These are phyloP conservation scores for Lepiota brunneoincarnata DNA, from an alignment of 768 basidiomycete species.

Conservation along the genomic window DNA sequence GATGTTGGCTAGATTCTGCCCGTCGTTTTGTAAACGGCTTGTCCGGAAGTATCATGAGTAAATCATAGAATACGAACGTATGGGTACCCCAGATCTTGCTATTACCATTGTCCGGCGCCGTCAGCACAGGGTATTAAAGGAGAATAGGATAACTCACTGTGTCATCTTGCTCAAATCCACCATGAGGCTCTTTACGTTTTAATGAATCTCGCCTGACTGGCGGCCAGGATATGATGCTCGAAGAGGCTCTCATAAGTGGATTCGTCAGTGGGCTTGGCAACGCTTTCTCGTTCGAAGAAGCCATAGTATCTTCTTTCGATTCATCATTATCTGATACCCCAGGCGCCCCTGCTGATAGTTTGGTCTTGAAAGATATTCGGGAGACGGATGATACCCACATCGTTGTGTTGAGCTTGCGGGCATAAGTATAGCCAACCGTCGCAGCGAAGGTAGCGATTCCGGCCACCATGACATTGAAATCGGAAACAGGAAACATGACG, in stretches of 20 bases:
- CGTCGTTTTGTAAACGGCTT: not conserved
- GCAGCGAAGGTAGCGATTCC: conserved; percentile 61
- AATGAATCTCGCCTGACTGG: conserved; percentile 21
- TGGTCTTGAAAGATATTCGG: conserved; percentile 10
- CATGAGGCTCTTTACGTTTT: conserved; percentile 33
- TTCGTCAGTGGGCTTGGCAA: not conserved
- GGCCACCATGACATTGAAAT: conserved; percentile 53
- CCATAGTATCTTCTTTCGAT: conserved; percentile 19
- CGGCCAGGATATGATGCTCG: not conserved
- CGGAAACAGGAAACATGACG: conserved; percentile 47
- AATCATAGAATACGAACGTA: conserved; percentile 28
- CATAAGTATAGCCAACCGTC: conserved; percentile 55
- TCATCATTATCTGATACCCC: not conserved
- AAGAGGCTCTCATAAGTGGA: not conserved
- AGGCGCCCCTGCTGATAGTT: not conserved
- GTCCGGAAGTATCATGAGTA: not conserved
- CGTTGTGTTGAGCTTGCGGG: conserved; percentile 35
- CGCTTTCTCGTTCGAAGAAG: conserved; percentile 12
- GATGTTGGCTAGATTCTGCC: conserved; percentile 45
- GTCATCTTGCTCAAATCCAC: conserved; percentile 31
- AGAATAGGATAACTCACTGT: conserved; percentile 16
- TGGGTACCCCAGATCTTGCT: conserved; percentile 41
- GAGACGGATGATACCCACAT: conserved; percentile 23
- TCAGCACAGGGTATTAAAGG: conserved; percentile 7
- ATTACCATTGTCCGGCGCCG: not conserved